Evolutionary conservation across 768 basidiomycete species (phyloP), one percentile per base, ranked within the genome.

Genomic region (Suillus ampliporus): DNA sequence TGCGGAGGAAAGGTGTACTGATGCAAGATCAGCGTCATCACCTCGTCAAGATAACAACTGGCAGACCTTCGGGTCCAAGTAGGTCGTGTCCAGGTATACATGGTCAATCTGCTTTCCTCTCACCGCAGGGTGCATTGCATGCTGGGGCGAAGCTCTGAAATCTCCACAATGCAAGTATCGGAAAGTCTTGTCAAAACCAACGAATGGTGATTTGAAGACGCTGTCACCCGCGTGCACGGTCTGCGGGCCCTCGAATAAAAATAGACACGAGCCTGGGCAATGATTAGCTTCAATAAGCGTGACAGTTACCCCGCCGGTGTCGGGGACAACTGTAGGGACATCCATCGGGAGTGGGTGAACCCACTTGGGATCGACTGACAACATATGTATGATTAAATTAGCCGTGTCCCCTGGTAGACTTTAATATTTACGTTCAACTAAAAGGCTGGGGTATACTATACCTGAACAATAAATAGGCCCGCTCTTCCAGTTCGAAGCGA

Each of bases 201-300:
- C 81, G 61, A 81, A 87, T 0, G 84, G 78, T 0, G 91, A 92
- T 64, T 84, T 87, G 80, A 88, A 91, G 4, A 79, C 77, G 61
- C 89, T 91, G 72, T 97, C 95, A 0, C 95, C 96, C 0, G 94
- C 93, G 72, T 97, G 82, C 59, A 90, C 79, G 0, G 95, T 98
- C 73, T 98, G 96, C 46, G 77, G 84, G 7, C 97, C 97, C 77
- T 98, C 94, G 68, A 95, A 99, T 38, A 97, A 82, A 77, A 98
- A 99, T 28, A 99, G 80, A 62, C 89, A 94, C 2, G 95, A 97
- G 5, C 97, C 97, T 6, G 97, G 97, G 83, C 97, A 98, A 71
- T 99, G 97, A 73, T 99, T 99, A 11, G 97, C 97, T 70, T 97
- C 94, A n/a, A 99, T 94, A 44, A 96, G 85, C 2, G 95, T 98